These are phyloP conservation scores for Citrullus colocynthis DNA, from an alignment of 306 rosid genomes.

Conservation along the genomic window DNA sequence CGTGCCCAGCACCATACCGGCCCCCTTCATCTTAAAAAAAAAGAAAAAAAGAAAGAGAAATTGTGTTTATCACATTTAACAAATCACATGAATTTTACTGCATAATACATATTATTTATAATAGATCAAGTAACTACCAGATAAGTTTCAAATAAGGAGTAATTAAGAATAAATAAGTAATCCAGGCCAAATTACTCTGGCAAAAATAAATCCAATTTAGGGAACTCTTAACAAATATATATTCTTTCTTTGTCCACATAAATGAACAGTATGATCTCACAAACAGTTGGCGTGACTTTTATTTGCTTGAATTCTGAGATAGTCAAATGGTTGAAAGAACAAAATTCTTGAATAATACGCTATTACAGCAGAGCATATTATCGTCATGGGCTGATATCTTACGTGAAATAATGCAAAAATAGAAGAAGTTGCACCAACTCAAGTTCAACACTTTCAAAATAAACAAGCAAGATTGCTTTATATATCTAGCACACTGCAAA, in stretches of 20 bases:
- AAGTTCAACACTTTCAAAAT: neutral
- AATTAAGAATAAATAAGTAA: too few relatives aligned
- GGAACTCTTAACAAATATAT: neutral
- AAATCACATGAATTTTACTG: neutral
- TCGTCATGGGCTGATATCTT: neutral
- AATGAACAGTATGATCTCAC: neutral
- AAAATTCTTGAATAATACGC: neutral
- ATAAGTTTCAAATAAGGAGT: neutral
- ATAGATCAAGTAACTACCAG: neutral
- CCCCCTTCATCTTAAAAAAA: neutral
- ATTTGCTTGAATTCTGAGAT: neutral
- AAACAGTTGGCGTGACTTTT: neutral
- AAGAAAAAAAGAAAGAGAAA: neutral
- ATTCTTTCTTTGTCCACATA: neutral
- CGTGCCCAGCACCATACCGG: neutral
- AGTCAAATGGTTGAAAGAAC: neutral
- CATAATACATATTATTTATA: neutral
- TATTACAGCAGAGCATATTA: neutral
- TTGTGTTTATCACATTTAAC: neutral
- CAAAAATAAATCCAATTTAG: neutral
- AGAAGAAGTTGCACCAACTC: neutral
- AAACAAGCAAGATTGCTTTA: neutral
- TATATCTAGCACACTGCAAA: neutral
- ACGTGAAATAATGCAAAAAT: neutral
- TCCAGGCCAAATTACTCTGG: neutral